Conservation (phyloP, 2,329 filamentous ascomycete species). For the Geosmithia putterillii region DNA sequence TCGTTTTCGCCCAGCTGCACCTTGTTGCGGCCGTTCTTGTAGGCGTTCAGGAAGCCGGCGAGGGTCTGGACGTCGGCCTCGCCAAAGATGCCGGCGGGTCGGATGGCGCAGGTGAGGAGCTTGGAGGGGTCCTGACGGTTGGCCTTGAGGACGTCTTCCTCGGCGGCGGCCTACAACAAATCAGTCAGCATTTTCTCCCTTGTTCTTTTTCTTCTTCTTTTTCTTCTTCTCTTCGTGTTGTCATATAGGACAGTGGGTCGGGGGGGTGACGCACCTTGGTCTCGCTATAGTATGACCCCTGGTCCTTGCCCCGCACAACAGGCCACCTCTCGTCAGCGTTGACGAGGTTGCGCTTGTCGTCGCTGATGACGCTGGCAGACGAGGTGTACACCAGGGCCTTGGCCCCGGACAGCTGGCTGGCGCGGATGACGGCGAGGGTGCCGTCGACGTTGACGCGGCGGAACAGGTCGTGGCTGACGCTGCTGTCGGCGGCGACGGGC, state of each 20-base stretch:
- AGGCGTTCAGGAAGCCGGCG: constrained; percentile 61
- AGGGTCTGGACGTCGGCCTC: constrained; percentile 74
- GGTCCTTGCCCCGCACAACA: constrained; percentile 55
- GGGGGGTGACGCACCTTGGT: constrained; percentile 56
- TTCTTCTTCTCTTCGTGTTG: background rate
- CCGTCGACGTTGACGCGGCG: constrained; percentile 81
- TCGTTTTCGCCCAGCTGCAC: constrained; percentile 67
- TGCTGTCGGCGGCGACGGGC: constrained; percentile 43
- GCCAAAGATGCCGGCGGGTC: constrained; percentile 83
- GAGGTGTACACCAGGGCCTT: constrained; percentile 85
- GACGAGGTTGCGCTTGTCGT: constrained; percentile 65
- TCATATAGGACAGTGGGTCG: background rate
- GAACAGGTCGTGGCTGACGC: constrained; percentile 49
- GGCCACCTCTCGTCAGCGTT: constrained; percentile 82
- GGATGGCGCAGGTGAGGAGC: constrained; percentile 69
- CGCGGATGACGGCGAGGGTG: constrained; percentile 65
- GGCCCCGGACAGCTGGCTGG: constrained; percentile 57
- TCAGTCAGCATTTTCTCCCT: background rate
- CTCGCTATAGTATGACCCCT: constrained; percentile 77
- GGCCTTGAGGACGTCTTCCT: constrained; percentile 65
- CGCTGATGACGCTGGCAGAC: constrained; percentile 75
- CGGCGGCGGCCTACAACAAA: constrained; percentile 52
- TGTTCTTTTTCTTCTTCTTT: background rate
- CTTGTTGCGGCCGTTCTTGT: constrained; percentile 53
- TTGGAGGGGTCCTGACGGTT: constrained; percentile 47